A percentile compares a stretch with the other conserved stretches of the same genome.
Conservation (phyloP, 2,329 filamentous ascomycete species). For the Seiridium cupressi region DNA sequence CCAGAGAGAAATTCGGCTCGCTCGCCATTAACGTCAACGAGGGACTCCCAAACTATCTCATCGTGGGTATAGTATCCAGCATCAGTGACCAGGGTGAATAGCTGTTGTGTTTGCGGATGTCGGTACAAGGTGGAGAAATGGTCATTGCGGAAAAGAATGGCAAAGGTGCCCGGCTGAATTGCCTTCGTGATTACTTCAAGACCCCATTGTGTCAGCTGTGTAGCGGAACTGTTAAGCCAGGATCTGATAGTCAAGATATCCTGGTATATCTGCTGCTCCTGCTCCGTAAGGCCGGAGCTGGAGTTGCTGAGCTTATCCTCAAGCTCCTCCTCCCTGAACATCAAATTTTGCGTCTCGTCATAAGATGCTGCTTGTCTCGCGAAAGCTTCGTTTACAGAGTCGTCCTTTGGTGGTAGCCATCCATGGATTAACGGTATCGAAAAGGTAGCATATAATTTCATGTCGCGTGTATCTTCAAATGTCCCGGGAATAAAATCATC, state of each 20-base stretch:
- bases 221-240: constrained; percentile 77
- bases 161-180: constrained; percentile 74
- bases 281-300: constrained; percentile 58
- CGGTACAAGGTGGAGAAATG: constrained; percentile 95
- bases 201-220: constrained; percentile 82
- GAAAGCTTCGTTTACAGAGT: constrained; percentile 68
- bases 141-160: constrained; percentile 94
- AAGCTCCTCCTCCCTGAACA: constrained; percentile 86
- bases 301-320: constrained; percentile 69
- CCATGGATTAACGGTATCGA: constrained; percentile 87
- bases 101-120: constrained; percentile 71
- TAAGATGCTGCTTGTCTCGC: constrained; percentile 77
- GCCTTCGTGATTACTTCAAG: constrained; percentile 70
- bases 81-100: constrained; percentile 88
- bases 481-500: constrained; percentile 59
- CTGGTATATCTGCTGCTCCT: constrained; percentile 77
- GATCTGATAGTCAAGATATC: constrained; percentile 83
- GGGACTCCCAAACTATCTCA: constrained; percentile 93
- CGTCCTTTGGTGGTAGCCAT: constrained; percentile 74
- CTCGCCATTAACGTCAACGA: constrained; percentile 84
- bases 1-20: constrained; percentile 83
- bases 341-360: constrained; percentile 85
- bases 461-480: constrained; percentile 85
- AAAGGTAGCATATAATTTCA: constrained; percentile 89
- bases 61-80: constrained; percentile 84